Evolutionary conservation across 176 grass and related monocot genomes (phyloP).

Genomic region (Bonia amplexicaulis): DNA sequence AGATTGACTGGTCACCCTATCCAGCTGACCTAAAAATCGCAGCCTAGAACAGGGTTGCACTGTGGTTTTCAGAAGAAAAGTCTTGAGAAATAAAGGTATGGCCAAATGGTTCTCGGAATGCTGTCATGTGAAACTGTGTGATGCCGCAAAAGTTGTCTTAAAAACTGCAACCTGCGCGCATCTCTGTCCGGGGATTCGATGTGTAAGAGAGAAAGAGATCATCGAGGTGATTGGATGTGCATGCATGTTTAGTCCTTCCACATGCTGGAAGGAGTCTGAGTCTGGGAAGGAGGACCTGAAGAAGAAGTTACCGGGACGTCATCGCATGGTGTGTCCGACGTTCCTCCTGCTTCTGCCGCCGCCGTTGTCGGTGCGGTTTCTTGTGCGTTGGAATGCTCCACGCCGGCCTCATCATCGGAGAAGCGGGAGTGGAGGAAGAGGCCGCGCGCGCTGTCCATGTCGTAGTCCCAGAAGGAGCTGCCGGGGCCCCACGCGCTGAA

Average conservation of each 20-base stretch:
- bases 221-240: background rate
- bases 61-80: conserved; percentile 8
- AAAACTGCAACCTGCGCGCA: conserved; percentile 56
- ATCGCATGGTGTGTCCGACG: conserved; percentile 18
- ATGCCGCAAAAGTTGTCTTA: conserved; percentile 34
- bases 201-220: background rate
- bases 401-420: conserved; percentile 26
- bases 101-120: conserved; percentile 4
- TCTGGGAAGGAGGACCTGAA: background rate
- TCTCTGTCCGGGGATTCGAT: background rate
- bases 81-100: conserved; percentile 2
- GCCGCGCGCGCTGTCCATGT: conserved; percentile 62
- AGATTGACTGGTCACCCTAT: conserved; percentile 17
- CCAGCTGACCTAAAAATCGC: conserved; percentile 37
- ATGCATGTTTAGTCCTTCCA: conserved; percentile 33
- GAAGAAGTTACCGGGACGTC: conserved; percentile 35
- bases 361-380: background rate
- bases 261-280: conserved; percentile 33
- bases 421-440: conserved; percentile 67
- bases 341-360: background rate
- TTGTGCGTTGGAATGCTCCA: background rate
- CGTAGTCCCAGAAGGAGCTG: conserved; percentile 88
- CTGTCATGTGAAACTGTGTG: conserved; percentile 16
- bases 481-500: conserved; percentile 76
- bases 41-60: conserved; percentile 22